Conservation (phyloP, 2,329 filamentous ascomycete genomes). For the Verticillium longisporum region DNA sequence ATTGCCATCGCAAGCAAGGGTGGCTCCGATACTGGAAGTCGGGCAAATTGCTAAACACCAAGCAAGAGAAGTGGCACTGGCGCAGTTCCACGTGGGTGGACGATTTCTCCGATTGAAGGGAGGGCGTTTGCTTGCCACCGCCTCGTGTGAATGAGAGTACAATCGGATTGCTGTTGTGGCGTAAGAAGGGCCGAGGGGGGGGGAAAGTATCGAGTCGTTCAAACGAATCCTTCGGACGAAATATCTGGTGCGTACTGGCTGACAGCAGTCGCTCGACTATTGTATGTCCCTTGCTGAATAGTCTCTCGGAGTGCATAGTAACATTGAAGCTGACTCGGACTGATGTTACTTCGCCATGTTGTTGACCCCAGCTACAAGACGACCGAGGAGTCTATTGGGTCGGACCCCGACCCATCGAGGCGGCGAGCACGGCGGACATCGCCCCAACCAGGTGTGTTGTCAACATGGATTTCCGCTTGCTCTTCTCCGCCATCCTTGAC, state of each 20-base stretch:
- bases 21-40: background rate
- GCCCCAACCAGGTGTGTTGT: background rate
- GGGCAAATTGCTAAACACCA: too few species aligned
- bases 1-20: background rate
- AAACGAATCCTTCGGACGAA: background rate
- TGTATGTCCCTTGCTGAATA: background rate
- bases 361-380: background rate
- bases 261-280: background rate
- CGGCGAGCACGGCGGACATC: background rate
- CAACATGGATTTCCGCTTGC: too few species aligned
- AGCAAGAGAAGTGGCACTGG: too few species aligned
- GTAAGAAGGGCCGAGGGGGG: background rate
- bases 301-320: background rate
- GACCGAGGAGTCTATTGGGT: background rate
- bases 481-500: background rate
- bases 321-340: background rate
- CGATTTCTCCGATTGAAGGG: background rate
- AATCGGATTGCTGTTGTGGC: background rate
- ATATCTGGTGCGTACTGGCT: background rate
- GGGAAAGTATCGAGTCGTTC: background rate
- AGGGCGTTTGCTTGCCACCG: background rate
- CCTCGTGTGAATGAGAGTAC: background rate
- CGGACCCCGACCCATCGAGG: background rate
- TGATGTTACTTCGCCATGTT: background rate
- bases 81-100: too few species aligned